Evolutionary conservation across 2,329 filamentous ascomycete species (phyloP), one percentile per base, ranked within the genome.

Genomic region (Cladophialophora immunda): DNA sequence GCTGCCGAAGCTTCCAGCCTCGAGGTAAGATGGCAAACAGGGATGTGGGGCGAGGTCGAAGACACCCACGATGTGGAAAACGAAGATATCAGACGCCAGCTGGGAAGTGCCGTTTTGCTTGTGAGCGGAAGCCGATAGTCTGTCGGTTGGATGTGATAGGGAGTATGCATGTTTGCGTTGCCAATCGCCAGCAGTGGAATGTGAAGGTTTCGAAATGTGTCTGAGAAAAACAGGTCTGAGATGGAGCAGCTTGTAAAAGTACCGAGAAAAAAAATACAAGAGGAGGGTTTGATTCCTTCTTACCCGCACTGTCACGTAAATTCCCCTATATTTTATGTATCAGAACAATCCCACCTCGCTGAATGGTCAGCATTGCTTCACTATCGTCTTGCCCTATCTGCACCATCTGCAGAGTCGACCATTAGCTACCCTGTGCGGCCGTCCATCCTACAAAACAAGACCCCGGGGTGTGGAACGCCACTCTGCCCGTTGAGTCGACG

Each of bases 31-130:
- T 97, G 93, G 90, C 95, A 99, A 85, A 96, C 90, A 0, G 83
- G 86, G 30, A 89, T 91, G 79, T 98, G 95, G 94, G 95, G 95
- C 8, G 94, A 97, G 83, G 95, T 99, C 0, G 95, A 99, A 78
- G 94, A 99, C 79, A 97, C 94, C 30, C 95, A 99, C 80, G 95
- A 99, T 82, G 95, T 99, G 0, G 91, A 97, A 74, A 92, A 90
- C 78, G 94, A 97, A 79, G 95, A 99, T 79, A 73, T 98, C 71
- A 87, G 88, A 76, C 86, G 94, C 74, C 95, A 98, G 81, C 81
- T 98, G 67, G 95, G 94, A 15, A 96, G 93, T 77, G 92, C 93
- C 11, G 85, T 97, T 17, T 77, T 98, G 75, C 81, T 98, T 58
- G 91, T 97, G 9, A 89, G 87, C 64, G 91, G 91, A 1, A 82